These are phyloP conservation scores for Lithohypha guttulata DNA, from an alignment of 2,329 filamentous ascomycete genomes.

Conservation along the genomic window DNA sequence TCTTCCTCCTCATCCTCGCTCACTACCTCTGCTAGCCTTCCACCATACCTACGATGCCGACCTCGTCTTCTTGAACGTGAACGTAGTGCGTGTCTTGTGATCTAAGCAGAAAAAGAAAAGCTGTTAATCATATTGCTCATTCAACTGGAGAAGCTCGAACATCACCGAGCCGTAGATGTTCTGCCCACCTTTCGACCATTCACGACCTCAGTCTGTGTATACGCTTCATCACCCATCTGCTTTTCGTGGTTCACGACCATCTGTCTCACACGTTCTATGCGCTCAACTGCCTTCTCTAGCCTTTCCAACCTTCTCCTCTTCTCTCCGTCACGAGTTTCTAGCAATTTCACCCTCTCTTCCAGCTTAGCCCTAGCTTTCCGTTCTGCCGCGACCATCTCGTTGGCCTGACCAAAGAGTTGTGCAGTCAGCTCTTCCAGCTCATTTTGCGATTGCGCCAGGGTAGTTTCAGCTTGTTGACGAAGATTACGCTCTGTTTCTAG, in stretches of 20 bases:
- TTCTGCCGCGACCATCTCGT: constrained; percentile 56
- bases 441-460: constrained; percentile 42
- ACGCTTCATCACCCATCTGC: constrained; percentile 3
- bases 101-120: constrained; percentile 2
- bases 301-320: constrained; percentile 43
- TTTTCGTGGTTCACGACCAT: constrained; percentile 31
- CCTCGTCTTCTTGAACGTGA: constrained; percentile 6
- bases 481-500: constrained; percentile 45
- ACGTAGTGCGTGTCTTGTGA: constrained; percentile 2
- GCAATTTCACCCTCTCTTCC: constrained; percentile 36
- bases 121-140: too few relatives aligned
- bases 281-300: constrained; percentile 45
- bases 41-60: not conserved
- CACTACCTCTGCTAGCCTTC: not conserved
- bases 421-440: constrained; percentile 54
- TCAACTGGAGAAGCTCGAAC: too few relatives aligned
- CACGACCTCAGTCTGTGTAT: not conserved
- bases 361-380: constrained; percentile 46
- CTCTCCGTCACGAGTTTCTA: constrained; percentile 38
- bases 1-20: constrained; percentile 4
- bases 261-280: constrained; percentile 45
- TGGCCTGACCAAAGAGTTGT: constrained; percentile 51
- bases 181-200: constrained; percentile 1
- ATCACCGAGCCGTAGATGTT: constrained; percentile 1
- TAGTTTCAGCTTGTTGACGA: constrained; percentile 47